Percentiles rank a stretch among this genome's conserved stretches.
These are phyloP conservation scores for Dioscorea alata DNA, from an alignment of 106 monocot species.

Conservation along the genomic window DNA sequence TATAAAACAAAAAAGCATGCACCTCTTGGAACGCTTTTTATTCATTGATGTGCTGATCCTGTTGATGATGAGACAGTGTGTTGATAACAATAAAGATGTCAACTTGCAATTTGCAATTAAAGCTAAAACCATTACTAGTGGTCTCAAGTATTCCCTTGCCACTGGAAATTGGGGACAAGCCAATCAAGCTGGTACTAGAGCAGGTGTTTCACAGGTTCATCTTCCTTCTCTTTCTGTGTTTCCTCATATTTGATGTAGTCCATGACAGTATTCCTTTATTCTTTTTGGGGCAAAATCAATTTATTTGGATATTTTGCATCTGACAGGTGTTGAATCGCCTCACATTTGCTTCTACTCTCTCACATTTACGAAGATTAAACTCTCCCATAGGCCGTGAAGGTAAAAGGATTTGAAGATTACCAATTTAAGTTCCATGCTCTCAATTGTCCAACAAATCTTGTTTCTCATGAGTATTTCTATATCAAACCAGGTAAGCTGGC, in stretches of 20 bases:
- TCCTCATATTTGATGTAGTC: not conserved
- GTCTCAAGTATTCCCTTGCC: constrained; percentile 96
- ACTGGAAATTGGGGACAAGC: constrained; percentile 99
- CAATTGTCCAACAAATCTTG: not conserved
- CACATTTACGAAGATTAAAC: constrained; percentile 88
- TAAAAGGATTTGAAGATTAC: constrained; percentile 10
- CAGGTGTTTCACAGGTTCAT: constrained; percentile 93
- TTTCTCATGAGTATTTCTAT: not conserved
- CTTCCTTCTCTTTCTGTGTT: not conserved
- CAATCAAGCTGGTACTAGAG: constrained; percentile 97
- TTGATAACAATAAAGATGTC: constrained; percentile 98
- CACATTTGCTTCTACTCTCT: constrained; percentile 96
- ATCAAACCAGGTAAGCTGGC: constrained; percentile 73
- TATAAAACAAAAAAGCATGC: too few relatives aligned
- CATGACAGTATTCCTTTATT: too few relatives aligned
- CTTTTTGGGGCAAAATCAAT: not conserved
- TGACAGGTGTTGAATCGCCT: constrained; percentile 85
- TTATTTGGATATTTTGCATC: not conserved
- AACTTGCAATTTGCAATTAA: constrained; percentile 99
- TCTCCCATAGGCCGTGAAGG: constrained; percentile 99
- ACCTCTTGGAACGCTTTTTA: not conserved
- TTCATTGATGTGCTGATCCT: constrained; percentile 7
- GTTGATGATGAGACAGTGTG: constrained; percentile 42
- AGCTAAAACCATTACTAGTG: constrained; percentile 91
- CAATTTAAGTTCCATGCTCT: too few relatives aligned